phyloP scores from a whole-genome alignment of 192 early-diverging fungal species.

The Coemansia sp. region DNA sequence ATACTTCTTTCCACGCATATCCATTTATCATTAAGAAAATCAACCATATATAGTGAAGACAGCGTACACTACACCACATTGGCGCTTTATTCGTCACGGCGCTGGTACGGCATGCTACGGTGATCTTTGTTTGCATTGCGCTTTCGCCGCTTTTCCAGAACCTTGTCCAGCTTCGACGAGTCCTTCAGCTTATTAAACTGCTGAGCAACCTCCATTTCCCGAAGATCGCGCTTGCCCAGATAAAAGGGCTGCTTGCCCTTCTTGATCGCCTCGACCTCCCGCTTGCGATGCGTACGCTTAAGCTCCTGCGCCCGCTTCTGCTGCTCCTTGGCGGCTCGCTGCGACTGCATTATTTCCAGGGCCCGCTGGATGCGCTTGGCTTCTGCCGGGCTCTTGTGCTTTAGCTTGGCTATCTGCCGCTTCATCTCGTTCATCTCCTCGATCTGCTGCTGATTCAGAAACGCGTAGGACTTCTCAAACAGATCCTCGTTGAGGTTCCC shows the following conservation, averaged over 20 bases:
- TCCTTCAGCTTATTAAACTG: conserved; percentile 76
- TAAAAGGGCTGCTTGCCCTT: conserved; percentile 94
- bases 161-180: conserved; percentile 73
- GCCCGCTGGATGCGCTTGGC: conserved; percentile 60
- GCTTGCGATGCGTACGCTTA: conserved; percentile 74
- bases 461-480: conserved; percentile 89
- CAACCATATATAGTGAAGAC: not conserved
- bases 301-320: conserved; percentile 59
- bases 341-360: conserved; percentile 62
- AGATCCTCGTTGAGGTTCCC: conserved; percentile 90
- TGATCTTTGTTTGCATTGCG: conserved; percentile 87
- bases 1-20: no score
- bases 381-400: conserved; percentile 54
- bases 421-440: conserved; percentile 71
- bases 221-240: conserved; percentile 78
- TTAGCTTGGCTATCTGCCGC: conserved; percentile 63
- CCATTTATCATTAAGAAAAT: no score
- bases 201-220: conserved; percentile 82
- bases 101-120: conserved; percentile 60
- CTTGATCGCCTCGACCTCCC: conserved; percentile 73
- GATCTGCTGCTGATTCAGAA: conserved; percentile 76
- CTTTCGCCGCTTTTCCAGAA: conserved; percentile 92
- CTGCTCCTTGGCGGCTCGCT: conserved; percentile 46
- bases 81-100: conserved; percentile 31
- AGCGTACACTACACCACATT: not conserved